phyloP scores from a whole-genome alignment of 2,329 filamentous ascomycete species.

The Fusarium buxicola region DNA sequence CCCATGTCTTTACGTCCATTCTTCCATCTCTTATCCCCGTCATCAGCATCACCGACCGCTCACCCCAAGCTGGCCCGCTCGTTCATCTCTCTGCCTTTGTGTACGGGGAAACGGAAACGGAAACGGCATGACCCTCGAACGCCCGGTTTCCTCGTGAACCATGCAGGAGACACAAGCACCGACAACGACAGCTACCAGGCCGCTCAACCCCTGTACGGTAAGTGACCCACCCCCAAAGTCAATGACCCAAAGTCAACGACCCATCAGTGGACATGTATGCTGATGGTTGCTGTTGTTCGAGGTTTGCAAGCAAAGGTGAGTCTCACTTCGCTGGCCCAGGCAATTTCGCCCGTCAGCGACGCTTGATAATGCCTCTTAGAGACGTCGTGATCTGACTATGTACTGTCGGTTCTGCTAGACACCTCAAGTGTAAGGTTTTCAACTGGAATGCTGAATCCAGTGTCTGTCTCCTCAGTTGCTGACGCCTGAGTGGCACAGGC shows the following conservation, averaged over 20 bases:
- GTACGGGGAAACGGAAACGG: not conserved
- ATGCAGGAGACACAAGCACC: slow-evolving; percentile 36
- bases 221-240: slow-evolving; percentile 10
- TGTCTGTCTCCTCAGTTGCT: slow-evolving; percentile 9
- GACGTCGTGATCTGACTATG: slow-evolving; percentile 15
- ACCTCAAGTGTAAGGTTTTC: slow-evolving; percentile 39
- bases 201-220: slow-evolving; percentile 39
- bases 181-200: slow-evolving; percentile 24
- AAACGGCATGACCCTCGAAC: slow-evolving; percentile 10
- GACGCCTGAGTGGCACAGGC: slow-evolving; percentile 23
- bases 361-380: not conserved
- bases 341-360: slow-evolving; percentile 15
- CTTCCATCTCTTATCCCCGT: slow-evolving; percentile 13
- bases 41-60: slow-evolving; percentile 8
- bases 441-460: not conserved
- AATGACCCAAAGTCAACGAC: too few relatives aligned
- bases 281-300: slow-evolving; percentile 20
- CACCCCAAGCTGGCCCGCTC: not conserved
- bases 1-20: slow-evolving; percentile 6
- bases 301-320: slow-evolving; percentile 43
- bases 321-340: slow-evolving; percentile 4
- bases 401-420: slow-evolving; percentile 21
- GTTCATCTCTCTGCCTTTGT: slow-evolving; percentile 5
- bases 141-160: slow-evolving; percentile 14
- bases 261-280: slow-evolving; percentile 1